A percentile compares a stretch with the other conserved stretches of the same genome.
Evolutionary conservation across 2,329 filamentous ascomycete genomes (phyloP).

Genomic region (Dothistroma pini): DNA sequence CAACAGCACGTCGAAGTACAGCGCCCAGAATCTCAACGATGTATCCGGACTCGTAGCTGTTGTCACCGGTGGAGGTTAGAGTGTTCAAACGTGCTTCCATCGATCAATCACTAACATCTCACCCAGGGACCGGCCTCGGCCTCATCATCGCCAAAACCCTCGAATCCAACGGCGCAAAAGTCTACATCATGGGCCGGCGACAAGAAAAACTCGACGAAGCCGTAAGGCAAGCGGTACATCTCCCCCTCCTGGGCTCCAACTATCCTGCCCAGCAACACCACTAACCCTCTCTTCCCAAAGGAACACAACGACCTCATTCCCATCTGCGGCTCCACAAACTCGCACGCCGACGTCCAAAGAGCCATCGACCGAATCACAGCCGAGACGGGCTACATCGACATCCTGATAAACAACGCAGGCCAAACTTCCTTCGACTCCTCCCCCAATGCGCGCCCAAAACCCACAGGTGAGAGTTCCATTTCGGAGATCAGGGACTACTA

Average conservation of each 20-base stretch:
- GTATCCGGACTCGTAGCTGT: slow-evolving; percentile 32
- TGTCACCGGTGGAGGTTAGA: slow-evolving; percentile 28
- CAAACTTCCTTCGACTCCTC: slow-evolving; percentile 29
- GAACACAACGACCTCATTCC: slow-evolving; percentile 38
- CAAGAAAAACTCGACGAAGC: slow-evolving; percentile 41
- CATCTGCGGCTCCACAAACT: slow-evolving; percentile 44
- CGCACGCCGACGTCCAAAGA: slow-evolving; percentile 39
- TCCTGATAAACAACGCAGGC: slow-evolving; percentile 52
- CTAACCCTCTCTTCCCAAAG: slow-evolving; percentile 9
- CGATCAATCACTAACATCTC: not conserved
- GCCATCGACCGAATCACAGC: slow-evolving; percentile 42
- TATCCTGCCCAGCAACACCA: not conserved
- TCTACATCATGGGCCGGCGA: slow-evolving; percentile 47
- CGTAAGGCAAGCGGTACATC: slow-evolving; percentile 31
- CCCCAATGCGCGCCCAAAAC: slow-evolving; percentile 41
- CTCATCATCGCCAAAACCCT: slow-evolving; percentile 40
- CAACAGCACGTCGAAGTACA: slow-evolving; percentile 17
- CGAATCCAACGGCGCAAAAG: slow-evolving; percentile 40
- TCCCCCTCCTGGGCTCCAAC: too few relatives aligned
- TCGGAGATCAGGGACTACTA: slow-evolving; percentile 36
- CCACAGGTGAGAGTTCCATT: slow-evolving; percentile 28
- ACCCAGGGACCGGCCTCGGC: slow-evolving; percentile 28
- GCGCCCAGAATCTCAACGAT: slow-evolving; percentile 22
- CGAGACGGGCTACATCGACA: slow-evolving; percentile 48
- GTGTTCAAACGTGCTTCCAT: not conserved